Base-by-base conservation (phyloP, 306 rosid species). In the Cucumis melo region DNA sequence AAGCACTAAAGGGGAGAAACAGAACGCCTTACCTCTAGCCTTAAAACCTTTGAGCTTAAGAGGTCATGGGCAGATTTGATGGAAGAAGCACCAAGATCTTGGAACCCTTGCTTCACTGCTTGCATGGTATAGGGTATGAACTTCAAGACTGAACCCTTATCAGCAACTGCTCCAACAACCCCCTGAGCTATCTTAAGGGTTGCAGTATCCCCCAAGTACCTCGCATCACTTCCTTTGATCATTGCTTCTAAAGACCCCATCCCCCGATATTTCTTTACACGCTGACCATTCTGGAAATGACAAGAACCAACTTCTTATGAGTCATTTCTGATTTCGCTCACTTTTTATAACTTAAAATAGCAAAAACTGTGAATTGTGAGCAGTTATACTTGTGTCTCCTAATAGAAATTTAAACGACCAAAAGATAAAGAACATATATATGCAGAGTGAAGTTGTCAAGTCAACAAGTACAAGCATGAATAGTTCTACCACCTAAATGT, bases 191-290 rank as follows among this genome's bases (percentile, higher is more conserved):
- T 90, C 87, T 94, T 94, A 64, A 94, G 90, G 80, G 89, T 90
- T 10, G 93, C 91, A 24, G 86, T 89, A 46, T 94, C 99, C 6
- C 97, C 98, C 79, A 92, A 80, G 82, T 94, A 92, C 82, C 99
- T 86, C 10, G 84, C 86, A 72, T 94, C 99, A 62, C 99, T 94
- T 10, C 99, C 99, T 82, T 92, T 92, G 21, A 90, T 92, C 98
- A 94, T 94, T 70, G 99, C 99, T 89, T 94, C 99, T 78, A 94
- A 83, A 44, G 96, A 94, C 44, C 99, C 98, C 99, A 94, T 94
- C 78, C 98, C 98, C 75, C 98, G 79, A 60, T 94, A 92, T 74
- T 88, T 94, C 74, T 94, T 94, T 2, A 94, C 80, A n/a, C 87
- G 88, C 44, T 48, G 78, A 76, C 96, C 96, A 86, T 92, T 86